A percentile compares a stretch with the other conserved stretches of the same genome.
These are phyloP conservation scores for Taxillus chinensis DNA, from an alignment of 164 flowering plant genomes.

Conservation along the genomic window DNA sequence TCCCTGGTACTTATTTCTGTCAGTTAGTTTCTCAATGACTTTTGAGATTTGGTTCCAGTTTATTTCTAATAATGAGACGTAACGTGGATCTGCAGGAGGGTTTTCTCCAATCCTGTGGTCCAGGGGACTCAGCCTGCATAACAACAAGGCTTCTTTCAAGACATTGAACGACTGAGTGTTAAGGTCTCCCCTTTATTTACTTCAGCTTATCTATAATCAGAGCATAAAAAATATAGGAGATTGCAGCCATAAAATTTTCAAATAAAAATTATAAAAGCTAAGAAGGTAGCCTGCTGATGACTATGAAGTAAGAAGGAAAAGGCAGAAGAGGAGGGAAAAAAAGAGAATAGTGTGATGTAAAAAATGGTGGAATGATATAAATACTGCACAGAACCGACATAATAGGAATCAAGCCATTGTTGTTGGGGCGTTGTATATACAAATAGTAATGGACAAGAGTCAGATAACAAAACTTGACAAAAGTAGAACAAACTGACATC, in stretches of 20 bases:
- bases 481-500: too few relatives aligned
- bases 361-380: too few relatives aligned
- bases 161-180: too few relatives aligned
- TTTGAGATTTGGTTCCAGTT: constrained; percentile 33
- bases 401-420: not conserved
- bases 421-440: not conserved
- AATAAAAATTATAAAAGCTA: too few relatives aligned
- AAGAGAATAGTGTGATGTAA: too few relatives aligned
- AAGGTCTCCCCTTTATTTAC: too few relatives aligned
- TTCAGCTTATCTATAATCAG: too few relatives aligned
- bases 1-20: constrained; percentile 13
- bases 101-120: constrained; percentile 42
- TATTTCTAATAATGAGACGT: constrained; percentile 25
- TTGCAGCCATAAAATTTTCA: not conserved
- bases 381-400: too few relatives aligned
- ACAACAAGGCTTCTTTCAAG: not conserved
- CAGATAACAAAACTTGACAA: not conserved
- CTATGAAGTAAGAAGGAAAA: too few relatives aligned
- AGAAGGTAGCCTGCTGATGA: too few relatives aligned
- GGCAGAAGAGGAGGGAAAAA: too few relatives aligned
- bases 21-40: constrained; percentile 14
- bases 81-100: constrained; percentile 25
- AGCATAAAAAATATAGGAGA: not conserved
- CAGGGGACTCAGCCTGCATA: constrained; percentile 34
- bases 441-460: not conserved